Evolutionary conservation across 2,329 filamentous ascomycete genomes (phyloP).

Genomic region (Epichloe bromicola): DNA sequence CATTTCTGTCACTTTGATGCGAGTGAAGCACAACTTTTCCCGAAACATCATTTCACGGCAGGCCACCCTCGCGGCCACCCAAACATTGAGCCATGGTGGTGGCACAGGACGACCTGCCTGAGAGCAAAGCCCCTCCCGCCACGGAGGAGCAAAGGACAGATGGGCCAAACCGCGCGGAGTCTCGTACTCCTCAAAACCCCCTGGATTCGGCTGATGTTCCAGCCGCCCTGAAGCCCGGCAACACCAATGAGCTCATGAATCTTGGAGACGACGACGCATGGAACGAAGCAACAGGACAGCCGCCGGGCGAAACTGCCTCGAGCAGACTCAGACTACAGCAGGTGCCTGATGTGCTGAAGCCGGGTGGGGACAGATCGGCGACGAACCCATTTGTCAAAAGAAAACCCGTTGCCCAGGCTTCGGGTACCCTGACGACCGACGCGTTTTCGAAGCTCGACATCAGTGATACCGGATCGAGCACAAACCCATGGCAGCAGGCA

Average conservation of each 20-base stretch:
- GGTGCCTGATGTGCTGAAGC: constrained; percentile 20
- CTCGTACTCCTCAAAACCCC: constrained; percentile 3
- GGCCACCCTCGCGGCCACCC: neutral
- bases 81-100: constrained; percentile 4
- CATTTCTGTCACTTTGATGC: neutral
- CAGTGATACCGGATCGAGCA: constrained; percentile 25
- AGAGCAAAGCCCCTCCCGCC: neutral
- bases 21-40: neutral
- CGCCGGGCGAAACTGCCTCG: neutral
- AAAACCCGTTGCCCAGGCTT: constrained; percentile 17
- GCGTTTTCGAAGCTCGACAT: constrained; percentile 30
- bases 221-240: constrained; percentile 8
- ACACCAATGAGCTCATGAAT: constrained; percentile 7
- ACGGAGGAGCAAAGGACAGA: constrained; percentile 7
- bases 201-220: constrained; percentile 9
- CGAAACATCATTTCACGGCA: neutral
- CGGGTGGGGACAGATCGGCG: constrained; percentile 22
- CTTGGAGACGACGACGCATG: constrained; percentile 16
- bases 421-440: constrained; percentile 16
- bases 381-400: constrained; percentile 43
- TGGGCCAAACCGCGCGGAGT: constrained; percentile 7
- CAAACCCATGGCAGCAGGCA: constrained; percentile 21
- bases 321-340: constrained; percentile 7
- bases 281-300: constrained; percentile 15
- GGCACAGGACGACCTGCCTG: constrained; percentile 3